Conservation (phyloP, 192 early-diverging fungal genomes). For the Coemansia sp. region DNA sequence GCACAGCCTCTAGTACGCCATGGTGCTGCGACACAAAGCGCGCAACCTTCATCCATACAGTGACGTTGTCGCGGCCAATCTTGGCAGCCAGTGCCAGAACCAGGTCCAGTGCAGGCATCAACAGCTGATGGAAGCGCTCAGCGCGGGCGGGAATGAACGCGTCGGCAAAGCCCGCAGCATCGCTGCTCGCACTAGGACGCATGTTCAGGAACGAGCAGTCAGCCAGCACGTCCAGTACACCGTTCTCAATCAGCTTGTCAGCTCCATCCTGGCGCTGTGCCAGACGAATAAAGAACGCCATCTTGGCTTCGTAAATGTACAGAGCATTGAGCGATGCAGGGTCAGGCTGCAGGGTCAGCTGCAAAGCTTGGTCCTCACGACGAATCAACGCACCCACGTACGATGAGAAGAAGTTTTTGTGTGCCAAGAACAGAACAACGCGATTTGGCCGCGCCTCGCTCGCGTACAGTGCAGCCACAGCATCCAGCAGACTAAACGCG, state of each 20-base stretch:
- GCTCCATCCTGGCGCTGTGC: conserved; percentile 73
- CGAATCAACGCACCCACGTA: conserved; percentile 59
- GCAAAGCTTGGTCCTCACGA: conserved; percentile 61
- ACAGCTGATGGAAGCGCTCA: conserved; percentile 66
- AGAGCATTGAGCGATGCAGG: conserved; percentile 60
- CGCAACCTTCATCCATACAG: conserved; percentile 51
- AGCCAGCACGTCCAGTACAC: conserved; percentile 73
- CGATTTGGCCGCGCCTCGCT: conserved; percentile 50
- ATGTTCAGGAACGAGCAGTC: conserved; percentile 73
- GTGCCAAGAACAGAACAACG: conserved; percentile 50
- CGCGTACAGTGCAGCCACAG: conserved; percentile 59
- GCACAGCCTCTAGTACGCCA: conserved; percentile 39
- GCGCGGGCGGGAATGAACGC: conserved; percentile 35
- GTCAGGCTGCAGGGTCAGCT: conserved; percentile 54
- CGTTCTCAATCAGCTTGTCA: conserved; percentile 73
- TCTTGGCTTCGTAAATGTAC: conserved; percentile 80
- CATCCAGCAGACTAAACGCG: conserved; percentile 76
- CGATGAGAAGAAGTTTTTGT: conserved; percentile 59
- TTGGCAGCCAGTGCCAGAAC: conserved; percentile 53
- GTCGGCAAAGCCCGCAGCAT: conserved; percentile 34
- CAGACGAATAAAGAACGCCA: conserved; percentile 79
- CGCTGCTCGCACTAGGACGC: conserved; percentile 49
- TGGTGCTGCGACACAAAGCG: conserved; percentile 49
- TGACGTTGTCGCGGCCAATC: conserved; percentile 53
- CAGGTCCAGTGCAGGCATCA: conserved; percentile 64